Percentiles rank a stretch among this genome's conserved stretches.
Conservation (phyloP, 179 eudicot species). For the Sideroxylon spinosum region DNA sequence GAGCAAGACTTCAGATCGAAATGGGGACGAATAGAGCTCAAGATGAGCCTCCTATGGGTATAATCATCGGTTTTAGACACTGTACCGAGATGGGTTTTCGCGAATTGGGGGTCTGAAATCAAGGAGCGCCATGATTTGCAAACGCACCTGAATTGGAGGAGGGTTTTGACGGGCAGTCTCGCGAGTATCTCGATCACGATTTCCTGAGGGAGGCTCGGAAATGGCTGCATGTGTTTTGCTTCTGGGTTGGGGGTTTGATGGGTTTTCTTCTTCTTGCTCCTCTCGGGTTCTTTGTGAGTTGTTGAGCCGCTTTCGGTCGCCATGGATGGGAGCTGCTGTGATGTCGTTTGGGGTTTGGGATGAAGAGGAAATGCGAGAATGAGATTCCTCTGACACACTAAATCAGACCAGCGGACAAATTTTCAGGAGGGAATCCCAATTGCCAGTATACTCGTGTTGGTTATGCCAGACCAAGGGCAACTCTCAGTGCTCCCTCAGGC, state of each 20-base stretch:
- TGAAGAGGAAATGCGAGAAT: background rate
- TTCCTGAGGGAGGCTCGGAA: constrained; percentile 17
- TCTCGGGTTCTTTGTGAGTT: background rate
- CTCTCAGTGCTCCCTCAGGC: too few species aligned
- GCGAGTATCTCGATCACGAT: constrained; percentile 24
- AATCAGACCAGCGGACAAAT: background rate
- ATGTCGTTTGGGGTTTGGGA: background rate
- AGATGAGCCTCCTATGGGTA: constrained; percentile 15
- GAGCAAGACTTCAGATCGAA: constrained; percentile 19
- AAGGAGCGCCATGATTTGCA: constrained; percentile 26
- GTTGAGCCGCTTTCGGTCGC: background rate
- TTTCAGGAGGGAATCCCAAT: too few species aligned
- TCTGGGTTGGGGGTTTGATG: background rate
- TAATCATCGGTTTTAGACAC: background rate
- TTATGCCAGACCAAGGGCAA: too few species aligned
- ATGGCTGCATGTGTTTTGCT: background rate
- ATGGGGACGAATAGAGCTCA: constrained; percentile 8
- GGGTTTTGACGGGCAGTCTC: constrained; percentile 28
- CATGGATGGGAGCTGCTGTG: background rate
- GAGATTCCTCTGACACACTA: background rate
- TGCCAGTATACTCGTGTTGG: too few species aligned
- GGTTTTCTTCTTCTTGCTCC: background rate
- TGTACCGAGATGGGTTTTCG: constrained; percentile 21
- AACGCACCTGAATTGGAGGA: constrained; percentile 31
- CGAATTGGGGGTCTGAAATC: constrained; percentile 25